Percentiles rank a stretch among this genome's conserved stretches.
phyloP scores from a whole-genome alignment of 768 basidiomycete species.

The Phaeotremella skinneri region DNA sequence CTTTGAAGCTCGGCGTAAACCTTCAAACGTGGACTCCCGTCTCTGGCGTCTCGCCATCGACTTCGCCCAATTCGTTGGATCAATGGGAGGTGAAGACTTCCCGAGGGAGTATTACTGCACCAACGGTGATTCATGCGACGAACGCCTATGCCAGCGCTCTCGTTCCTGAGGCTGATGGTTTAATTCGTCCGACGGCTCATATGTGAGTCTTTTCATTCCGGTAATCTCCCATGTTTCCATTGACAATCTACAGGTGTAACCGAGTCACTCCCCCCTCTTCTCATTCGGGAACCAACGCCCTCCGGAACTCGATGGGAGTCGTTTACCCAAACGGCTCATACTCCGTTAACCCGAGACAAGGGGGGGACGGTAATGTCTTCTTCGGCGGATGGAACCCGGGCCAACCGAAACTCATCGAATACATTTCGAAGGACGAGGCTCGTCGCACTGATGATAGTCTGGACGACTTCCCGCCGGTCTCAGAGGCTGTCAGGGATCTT shows the following conservation, averaged over 20 bases:
- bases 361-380: conserved; percentile 22
- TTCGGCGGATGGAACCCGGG: conserved; percentile 30
- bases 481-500: conserved; percentile 34
- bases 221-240: too few relatives aligned
- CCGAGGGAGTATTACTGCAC: conserved; percentile 62
- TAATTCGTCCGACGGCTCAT: conserved; percentile 21
- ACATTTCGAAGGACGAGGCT: conserved; percentile 20
- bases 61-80: conserved; percentile 1
- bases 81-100: conserved; percentile 63
- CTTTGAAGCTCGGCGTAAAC: conserved; percentile 36
- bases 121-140: conserved; percentile 75
- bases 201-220: conserved; percentile 26
- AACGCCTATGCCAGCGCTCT: conserved; percentile 77
- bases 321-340: conserved; percentile 20
- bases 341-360: conserved; percentile 24
- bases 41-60: background rate
- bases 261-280: conserved; percentile 52
- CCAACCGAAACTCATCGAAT: conserved; percentile 17
- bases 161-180: conserved; percentile 49
- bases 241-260: conserved; percentile 61
- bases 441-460: conserved; percentile 26
- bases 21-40: conserved; percentile 25
- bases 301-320: conserved; percentile 25
- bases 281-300: conserved; percentile 32
- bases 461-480: conserved; percentile 35